A percentile compares a stretch with the other conserved stretches of the same genome.
These are phyloP conservation scores for Aspergillus sergii DNA, from an alignment of 2,329 filamentous ascomycete genomes.

Conservation along the genomic window DNA sequence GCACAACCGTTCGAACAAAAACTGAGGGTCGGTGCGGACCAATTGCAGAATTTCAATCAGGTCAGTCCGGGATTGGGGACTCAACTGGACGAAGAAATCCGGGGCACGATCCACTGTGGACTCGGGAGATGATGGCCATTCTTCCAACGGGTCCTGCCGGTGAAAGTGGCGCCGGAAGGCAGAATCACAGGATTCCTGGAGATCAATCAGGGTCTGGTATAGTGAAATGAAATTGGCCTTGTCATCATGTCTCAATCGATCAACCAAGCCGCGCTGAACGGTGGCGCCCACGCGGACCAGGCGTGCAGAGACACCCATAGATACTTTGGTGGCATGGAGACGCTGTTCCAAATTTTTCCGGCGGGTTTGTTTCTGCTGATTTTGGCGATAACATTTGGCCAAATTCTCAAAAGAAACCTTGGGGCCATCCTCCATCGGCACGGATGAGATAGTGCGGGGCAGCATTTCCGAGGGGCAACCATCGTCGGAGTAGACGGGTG, in stretches of 20 bases:
- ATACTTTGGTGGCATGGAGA: slow-evolving; percentile 44
- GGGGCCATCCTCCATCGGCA: slow-evolving; percentile 24
- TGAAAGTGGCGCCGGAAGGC: slow-evolving; percentile 35
- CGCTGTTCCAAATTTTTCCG: slow-evolving; percentile 44
- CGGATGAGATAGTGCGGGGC: slow-evolving; percentile 13
- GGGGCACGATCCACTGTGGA: slow-evolving; percentile 36
- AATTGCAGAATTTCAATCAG: slow-evolving; percentile 79
- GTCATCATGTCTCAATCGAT: slow-evolving; percentile 49
- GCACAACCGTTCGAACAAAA: slow-evolving; percentile 79
- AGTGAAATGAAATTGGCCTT: slow-evolving; percentile 48
- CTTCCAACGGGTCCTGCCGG: slow-evolving; percentile 38
- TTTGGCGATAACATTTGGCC: slow-evolving; percentile 45
- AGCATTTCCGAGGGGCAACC: slow-evolving; percentile 17
- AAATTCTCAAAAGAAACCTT: slow-evolving; percentile 48
- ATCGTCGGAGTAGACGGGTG: slow-evolving; percentile 22
- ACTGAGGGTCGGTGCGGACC: slow-evolving; percentile 83
- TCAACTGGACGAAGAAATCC: slow-evolving; percentile 65
- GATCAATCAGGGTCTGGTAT: slow-evolving; percentile 47
- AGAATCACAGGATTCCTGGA: slow-evolving; percentile 46
- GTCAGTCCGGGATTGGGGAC: slow-evolving; percentile 71
- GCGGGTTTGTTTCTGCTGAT: slow-evolving; percentile 44
- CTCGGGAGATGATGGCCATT: slow-evolving; percentile 38
- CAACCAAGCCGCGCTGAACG: slow-evolving; percentile 48
- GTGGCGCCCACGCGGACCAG: slow-evolving; percentile 45
- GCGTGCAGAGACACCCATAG: slow-evolving; percentile 46